Evolutionary conservation across 148 eudicot genomes (phyloP).

Genomic region (Selenicereus undatus): DNA sequence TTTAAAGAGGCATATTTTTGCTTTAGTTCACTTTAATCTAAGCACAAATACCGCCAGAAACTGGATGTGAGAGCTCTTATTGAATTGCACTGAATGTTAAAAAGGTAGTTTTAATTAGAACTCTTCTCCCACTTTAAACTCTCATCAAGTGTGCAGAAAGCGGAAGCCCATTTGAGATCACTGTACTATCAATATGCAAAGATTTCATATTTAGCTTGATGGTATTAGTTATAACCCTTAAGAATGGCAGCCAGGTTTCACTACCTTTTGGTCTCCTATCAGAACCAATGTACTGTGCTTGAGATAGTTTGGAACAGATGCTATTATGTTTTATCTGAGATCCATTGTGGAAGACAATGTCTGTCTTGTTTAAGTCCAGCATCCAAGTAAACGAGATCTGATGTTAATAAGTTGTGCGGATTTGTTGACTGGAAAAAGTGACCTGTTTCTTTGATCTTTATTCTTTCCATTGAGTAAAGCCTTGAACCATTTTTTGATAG

Average conservation of each 20-base stretch:
- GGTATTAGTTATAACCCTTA: neutral
- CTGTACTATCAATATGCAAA: neutral
- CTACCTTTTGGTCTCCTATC: neutral
- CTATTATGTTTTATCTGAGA: neutral
- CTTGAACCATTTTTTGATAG: neutral
- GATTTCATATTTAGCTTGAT: neutral
- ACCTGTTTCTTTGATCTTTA: neutral
- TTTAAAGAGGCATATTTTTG: no score
- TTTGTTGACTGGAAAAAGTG: no score
- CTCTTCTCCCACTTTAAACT: neutral
- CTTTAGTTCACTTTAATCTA: no score
- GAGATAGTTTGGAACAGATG: neutral
- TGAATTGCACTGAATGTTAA: no score
- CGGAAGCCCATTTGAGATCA: neutral
- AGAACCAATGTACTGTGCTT: neutral
- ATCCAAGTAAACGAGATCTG: neutral
- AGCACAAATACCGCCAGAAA: no score
- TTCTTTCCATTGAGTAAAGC: neutral
- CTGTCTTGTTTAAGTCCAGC: neutral
- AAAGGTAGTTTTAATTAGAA: no score
- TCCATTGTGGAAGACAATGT: neutral
- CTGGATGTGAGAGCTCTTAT: no score
- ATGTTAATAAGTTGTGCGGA: no score
- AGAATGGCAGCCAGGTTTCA: no score
- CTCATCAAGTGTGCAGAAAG: neutral